A percentile compares a stretch with the other conserved stretches of the same genome.
Conservation (phyloP, 1,139 yeast species). For the Petasospora rhodanensis region DNA sequence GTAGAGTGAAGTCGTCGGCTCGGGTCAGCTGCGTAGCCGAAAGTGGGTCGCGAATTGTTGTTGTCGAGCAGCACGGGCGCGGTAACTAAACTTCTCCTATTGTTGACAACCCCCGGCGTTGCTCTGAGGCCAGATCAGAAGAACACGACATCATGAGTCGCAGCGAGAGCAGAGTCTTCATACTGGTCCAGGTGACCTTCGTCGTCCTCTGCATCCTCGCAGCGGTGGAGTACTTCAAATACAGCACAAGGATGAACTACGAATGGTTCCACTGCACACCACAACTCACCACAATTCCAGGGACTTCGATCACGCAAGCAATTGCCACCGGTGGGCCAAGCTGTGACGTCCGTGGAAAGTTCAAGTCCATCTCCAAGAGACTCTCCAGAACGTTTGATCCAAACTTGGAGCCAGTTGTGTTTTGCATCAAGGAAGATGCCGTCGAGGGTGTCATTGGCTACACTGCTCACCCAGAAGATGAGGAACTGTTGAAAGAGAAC, state of each 20-base stretch:
- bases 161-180: conserved; percentile 23
- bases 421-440: conserved; percentile 33
- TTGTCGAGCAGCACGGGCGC: no score
- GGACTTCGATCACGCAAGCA: conserved; percentile 27
- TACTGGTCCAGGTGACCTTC: conserved; percentile 27
- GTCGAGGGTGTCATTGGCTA: conserved; percentile 30
- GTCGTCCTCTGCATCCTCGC: conserved; percentile 30
- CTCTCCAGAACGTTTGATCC: conserved; percentile 35
- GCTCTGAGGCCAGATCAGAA: no score
- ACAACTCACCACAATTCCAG: conserved; percentile 21
- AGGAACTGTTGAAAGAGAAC: conserved; percentile 13
- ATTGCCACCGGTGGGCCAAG: conserved; percentile 37
- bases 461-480: conserved; percentile 30
- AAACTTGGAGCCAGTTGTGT: conserved; percentile 29
- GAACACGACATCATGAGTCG: no score
- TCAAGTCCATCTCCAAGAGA: conserved; percentile 33
- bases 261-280: conserved; percentile 41
- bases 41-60: no score
- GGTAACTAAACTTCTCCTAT: no score
- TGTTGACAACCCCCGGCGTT: no score
- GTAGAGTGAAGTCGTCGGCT: no score
- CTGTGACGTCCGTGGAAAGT: conserved; percentile 39
- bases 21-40: no score
- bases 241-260: conserved; percentile 33
- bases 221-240: conserved; percentile 37